These are phyloP conservation scores for Xerocomellus amylosporus DNA, from an alignment of 768 basidiomycete genomes.

Conservation along the genomic window DNA sequence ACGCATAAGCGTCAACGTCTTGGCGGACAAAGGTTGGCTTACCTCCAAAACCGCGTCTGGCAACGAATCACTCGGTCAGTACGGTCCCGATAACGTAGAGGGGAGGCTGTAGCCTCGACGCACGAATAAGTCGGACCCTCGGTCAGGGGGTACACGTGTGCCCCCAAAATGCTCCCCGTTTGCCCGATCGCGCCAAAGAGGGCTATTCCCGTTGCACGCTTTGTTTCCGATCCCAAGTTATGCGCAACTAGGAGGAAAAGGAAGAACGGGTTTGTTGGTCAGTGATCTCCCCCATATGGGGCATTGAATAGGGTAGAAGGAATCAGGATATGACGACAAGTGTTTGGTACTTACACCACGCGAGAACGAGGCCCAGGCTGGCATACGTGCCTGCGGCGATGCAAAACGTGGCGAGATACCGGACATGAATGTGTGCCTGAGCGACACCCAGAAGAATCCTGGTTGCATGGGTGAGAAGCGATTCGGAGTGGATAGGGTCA, in stretches of 20 bases:
- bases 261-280: background rate
- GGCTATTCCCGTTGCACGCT: slow-evolving; percentile 41
- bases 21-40: background rate
- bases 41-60: slow-evolving; percentile 23
- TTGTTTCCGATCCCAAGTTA: slow-evolving; percentile 45
- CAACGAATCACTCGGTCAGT: background rate
- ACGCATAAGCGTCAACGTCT: background rate
- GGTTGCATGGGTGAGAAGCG: background rate
- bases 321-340: background rate
- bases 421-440: slow-evolving; percentile 32
- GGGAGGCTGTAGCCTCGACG: slow-evolving; percentile 1
- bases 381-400: slow-evolving; percentile 46
- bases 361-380: slow-evolving; percentile 42
- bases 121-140: slow-evolving; percentile 41
- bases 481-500: background rate
- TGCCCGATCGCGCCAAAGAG: slow-evolving; percentile 44
- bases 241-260: slow-evolving; percentile 34
- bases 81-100: background rate
- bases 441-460: slow-evolving; percentile 36
- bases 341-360: slow-evolving; percentile 42
- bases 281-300: background rate
- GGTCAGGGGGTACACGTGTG: slow-evolving; percentile 41
- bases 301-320: background rate
- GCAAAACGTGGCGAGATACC: slow-evolving; percentile 47
- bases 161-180: slow-evolving; percentile 39